Conservation (phyloP, 148 eudicot species). For the Gaultheria prostrata region DNA sequence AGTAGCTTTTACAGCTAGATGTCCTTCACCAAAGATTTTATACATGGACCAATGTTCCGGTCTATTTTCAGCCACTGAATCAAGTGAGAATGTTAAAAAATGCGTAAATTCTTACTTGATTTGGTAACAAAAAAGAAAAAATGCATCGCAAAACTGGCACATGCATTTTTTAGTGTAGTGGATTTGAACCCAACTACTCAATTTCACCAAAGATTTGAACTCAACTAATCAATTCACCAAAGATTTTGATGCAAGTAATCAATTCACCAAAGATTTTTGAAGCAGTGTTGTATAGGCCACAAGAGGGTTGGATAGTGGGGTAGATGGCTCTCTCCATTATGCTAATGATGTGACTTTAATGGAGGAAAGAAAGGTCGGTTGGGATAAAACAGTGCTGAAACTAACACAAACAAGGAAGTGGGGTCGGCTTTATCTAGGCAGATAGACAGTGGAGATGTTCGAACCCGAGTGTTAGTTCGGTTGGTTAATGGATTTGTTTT, state of each 20-base stretch:
- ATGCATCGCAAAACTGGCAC: too few species aligned
- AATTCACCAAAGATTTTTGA: too few species aligned
- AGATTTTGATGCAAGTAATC: background rate
- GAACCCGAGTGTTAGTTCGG: background rate
- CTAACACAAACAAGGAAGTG: conserved; percentile 18
- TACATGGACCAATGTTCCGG: too few species aligned
- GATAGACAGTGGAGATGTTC: conserved; percentile 28
- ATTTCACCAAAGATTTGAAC: too few species aligned
- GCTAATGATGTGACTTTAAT: background rate
- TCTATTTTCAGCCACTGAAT: too few species aligned
- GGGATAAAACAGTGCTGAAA: background rate
- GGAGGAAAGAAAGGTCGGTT: background rate
- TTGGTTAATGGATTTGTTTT: too few species aligned
- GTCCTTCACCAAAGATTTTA: background rate
- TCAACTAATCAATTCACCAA: background rate
- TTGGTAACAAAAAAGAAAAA: too few species aligned
- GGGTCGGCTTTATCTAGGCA: conserved; percentile 21
- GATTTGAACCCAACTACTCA: background rate
- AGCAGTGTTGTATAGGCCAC: too few species aligned
- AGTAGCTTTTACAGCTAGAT: background rate
- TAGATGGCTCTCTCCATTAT: background rate
- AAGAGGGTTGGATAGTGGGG: background rate
- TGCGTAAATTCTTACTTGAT: too few species aligned
- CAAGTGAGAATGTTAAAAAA: too few species aligned
- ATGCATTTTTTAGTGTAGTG: too few species aligned